phyloP scores from a whole-genome alignment of 371 early-diverging fungal species.

The Fennellomyces sp. region DNA sequence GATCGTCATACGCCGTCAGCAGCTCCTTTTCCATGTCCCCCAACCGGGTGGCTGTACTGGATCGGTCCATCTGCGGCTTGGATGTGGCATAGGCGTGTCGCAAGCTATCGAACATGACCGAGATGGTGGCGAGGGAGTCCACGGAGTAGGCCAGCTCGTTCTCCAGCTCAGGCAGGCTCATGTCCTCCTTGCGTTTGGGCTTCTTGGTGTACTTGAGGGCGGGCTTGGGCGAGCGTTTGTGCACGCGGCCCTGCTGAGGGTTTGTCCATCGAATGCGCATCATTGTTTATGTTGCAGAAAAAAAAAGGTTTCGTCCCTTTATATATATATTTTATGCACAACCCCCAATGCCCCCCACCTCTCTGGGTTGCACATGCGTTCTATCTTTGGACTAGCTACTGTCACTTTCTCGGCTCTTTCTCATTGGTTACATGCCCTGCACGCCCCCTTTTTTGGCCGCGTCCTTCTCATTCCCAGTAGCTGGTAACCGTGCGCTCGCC shows the following conservation, averaged over 20 bases:
- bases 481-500: neutral
- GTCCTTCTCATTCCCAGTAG: neutral
- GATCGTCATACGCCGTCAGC: constrained; percentile 49
- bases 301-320: too few species aligned
- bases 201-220: neutral
- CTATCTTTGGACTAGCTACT: too few species aligned
- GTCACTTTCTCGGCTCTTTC: neutral
- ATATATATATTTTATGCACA: too few species aligned
- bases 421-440: neutral
- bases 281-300: neutral
- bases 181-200: neutral
- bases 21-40: constrained; percentile 50
- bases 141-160: constrained; percentile 39
- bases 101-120: constrained; percentile 43
- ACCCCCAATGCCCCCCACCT: too few species aligned
- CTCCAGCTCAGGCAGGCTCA: constrained; percentile 17
- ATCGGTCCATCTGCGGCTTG: constrained; percentile 29
- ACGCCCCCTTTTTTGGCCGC: neutral
- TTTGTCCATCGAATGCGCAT: neutral
- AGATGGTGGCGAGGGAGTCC: constrained; percentile 43
- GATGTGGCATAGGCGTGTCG: constrained; percentile 35
- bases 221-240: neutral
- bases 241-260: constrained; percentile 3
- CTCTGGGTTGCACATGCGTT: too few species aligned
- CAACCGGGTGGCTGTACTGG: constrained; percentile 34